Evolutionary conservation across 2,329 filamentous ascomycete genomes (phyloP), one percentile per base, ranked within the genome.

Genomic region (Huntiella decipiens): DNA sequence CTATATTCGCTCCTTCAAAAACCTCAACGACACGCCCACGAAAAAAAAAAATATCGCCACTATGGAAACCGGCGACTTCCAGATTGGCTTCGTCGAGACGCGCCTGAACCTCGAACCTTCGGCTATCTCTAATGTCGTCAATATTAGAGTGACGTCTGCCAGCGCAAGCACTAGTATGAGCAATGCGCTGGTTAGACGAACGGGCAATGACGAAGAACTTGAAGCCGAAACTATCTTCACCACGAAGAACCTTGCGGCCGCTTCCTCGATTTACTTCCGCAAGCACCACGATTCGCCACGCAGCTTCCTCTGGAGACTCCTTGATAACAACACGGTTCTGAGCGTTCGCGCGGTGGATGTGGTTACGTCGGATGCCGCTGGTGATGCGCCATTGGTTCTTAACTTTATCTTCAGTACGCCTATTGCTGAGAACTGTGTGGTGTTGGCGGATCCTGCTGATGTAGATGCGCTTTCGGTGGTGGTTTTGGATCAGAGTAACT

Each of bases 301-400:
- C 57, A 84, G 76, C 61, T 92, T 96, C 58, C 70, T 94, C 41
- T 98, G 91, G 91, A 76, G 88, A 54, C 71, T 96, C 35, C 64
- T 95, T 50, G 81, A 93, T 56, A 77, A 84, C 55, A 76, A 77
- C 56, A 82, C 74, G 53, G 68, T 85, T 51, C 68, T 98, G 54
- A 88, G 91, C 62, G 70, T 98, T 43, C 81, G 84, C 57, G 78
- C 77, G 36, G 76, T 83, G 50, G 91, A 98, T 61, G 64, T 95
- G 53, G 73, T 69, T 53, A 70, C 68, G 51, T 45, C 47, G 31
- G 44, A 38, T 10, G 71, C 68, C 53, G 71, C 76, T 16, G 62
- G 67, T 38, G 84, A 92, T 61, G 75, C 82, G 46, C 75, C 79
- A 52, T 66, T 91, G 44, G 79, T 82, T 4, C 67, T 95, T 43